Percentiles rank a stretch among this genome's conserved stretches.
Conservation (phyloP, 495 filamentous ascomycete genomes). For the Neurospora tetraspora region DNA sequence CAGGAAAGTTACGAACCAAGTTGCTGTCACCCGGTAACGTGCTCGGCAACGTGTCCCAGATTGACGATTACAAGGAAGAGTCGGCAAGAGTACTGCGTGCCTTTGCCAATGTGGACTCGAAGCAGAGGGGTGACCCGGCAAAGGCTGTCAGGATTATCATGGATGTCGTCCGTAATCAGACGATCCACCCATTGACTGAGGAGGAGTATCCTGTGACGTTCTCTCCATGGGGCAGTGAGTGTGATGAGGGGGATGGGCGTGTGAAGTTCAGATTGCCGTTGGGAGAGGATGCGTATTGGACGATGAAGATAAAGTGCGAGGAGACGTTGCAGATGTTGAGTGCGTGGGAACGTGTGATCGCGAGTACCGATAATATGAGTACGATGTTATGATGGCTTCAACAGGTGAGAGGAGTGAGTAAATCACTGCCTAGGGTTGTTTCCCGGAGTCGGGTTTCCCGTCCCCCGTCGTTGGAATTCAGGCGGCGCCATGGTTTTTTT, state of each 20-base stretch:
- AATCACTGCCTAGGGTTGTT: not conserved
- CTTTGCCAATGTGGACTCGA: not conserved
- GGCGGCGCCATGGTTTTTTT: not conserved
- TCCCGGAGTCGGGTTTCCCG: not conserved
- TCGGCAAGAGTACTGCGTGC: not conserved
- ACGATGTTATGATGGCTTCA: too few species aligned
- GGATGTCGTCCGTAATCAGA: constrained; percentile 11
- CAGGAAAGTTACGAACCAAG: constrained; percentile 11
- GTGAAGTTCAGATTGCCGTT: not conserved
- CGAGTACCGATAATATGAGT: not conserved
- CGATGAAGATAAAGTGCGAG: constrained; percentile 10
- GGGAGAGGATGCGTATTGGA: constrained; percentile 5
- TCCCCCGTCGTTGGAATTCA: not conserved
- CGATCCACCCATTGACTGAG: not conserved
- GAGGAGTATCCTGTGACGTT: constrained; percentile 4
- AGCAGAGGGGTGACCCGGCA: constrained; percentile 8
- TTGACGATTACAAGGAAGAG: constrained; percentile 9
- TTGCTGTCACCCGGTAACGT: not conserved
- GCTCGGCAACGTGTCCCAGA: not conserved
- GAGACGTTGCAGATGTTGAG: constrained; percentile 7
- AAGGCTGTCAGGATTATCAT: constrained; percentile 11
- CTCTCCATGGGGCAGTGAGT: constrained; percentile 1
- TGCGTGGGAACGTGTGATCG: constrained; percentile 10
- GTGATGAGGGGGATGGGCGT: not conserved
- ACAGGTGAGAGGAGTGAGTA: not conserved